Conservation (phyloP, 306 rosid species). For the Vachellia collinsii region DNA sequence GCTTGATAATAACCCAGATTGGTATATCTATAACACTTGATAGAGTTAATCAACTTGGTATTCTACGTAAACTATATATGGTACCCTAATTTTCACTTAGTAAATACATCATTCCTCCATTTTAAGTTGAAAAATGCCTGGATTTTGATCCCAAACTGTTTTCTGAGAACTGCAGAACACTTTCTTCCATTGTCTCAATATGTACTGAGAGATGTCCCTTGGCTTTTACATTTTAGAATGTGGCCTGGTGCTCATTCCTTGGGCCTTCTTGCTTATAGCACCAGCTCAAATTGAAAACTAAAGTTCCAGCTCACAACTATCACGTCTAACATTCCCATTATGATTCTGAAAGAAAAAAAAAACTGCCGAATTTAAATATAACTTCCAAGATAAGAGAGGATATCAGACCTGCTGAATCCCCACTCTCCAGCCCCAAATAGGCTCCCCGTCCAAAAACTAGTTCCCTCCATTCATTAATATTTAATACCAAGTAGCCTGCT, state of each 20-base stretch:
- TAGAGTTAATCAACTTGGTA: no score
- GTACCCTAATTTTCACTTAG: no score
- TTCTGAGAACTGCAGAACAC: background rate
- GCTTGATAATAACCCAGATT: no score
- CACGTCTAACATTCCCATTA: background rate
- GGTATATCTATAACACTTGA: no score
- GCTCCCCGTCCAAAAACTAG: no score
- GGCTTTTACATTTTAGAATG: constrained; percentile 12
- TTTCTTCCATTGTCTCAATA: background rate
- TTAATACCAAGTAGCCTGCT: no score
- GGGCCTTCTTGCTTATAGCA: constrained; percentile 25
- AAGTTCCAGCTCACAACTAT: constrained; percentile 26
- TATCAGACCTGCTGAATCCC: constrained; percentile 36
- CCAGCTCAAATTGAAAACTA: constrained; percentile 9
- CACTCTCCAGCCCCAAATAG: no score
- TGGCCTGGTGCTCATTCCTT: constrained; percentile 1
- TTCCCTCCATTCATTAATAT: no score
- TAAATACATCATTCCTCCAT: background rate
- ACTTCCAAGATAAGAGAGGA: constrained; percentile 14
- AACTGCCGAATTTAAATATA: constrained; percentile 14
- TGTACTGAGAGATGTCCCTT: background rate
- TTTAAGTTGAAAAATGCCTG: background rate
- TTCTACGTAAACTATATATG: no score
- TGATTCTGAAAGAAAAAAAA: constrained; percentile 28
- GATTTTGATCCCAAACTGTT: constrained; percentile 4